Percentiles rank a stretch among this genome's conserved stretches.
These are phyloP conservation scores for Aphanomyces invadans DNA, from an alignment of 352 stramenopile species.

Conservation along the genomic window DNA sequence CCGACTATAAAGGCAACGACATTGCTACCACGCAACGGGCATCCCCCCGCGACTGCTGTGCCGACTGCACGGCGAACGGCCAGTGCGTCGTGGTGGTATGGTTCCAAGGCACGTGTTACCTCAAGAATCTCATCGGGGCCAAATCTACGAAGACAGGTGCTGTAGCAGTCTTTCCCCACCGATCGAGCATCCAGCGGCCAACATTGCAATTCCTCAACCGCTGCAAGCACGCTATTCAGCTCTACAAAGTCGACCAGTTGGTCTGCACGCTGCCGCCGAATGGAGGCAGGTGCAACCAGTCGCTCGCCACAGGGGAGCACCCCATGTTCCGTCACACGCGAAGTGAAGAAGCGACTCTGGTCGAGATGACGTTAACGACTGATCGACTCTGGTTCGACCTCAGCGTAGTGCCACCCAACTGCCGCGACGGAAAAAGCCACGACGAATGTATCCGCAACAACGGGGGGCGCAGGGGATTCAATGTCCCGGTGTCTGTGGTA, in stretches of 20 bases:
- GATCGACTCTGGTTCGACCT: conserved; percentile 32
- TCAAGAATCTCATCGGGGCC: conserved; percentile 13
- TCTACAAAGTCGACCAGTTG: conserved; percentile 25
- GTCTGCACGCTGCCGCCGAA: conserved; percentile 20
- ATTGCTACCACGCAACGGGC: not conserved
- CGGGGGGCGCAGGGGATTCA: conserved; percentile 26
- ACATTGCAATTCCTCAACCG: conserved; percentile 25
- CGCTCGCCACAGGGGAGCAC: conserved; percentile 19
- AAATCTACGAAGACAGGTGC: not conserved
- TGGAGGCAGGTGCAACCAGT: conserved; percentile 25
- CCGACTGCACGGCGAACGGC: conserved; percentile 9
- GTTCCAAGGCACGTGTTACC: conserved; percentile 6
- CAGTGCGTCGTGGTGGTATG: conserved; percentile 8
- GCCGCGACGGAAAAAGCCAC: conserved; percentile 27
- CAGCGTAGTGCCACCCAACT: conserved; percentile 29
- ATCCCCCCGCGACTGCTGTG: conserved; percentile 4
- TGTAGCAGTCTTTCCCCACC: not conserved
- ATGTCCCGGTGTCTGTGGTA: conserved; percentile 26
- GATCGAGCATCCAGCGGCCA: not conserved
- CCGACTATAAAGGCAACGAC: conserved; percentile 18
- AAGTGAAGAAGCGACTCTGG: conserved; percentile 25
- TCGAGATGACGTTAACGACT: conserved; percentile 23
- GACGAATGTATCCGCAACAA: conserved; percentile 22
- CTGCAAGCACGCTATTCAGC: conserved; percentile 23
- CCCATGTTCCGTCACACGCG: conserved; percentile 27